A percentile compares a stretch with the other conserved stretches of the same genome.
Evolutionary conservation across 1,139 yeast genomes (phyloP).

Genomic region (Insectozyma bohioensis): DNA sequence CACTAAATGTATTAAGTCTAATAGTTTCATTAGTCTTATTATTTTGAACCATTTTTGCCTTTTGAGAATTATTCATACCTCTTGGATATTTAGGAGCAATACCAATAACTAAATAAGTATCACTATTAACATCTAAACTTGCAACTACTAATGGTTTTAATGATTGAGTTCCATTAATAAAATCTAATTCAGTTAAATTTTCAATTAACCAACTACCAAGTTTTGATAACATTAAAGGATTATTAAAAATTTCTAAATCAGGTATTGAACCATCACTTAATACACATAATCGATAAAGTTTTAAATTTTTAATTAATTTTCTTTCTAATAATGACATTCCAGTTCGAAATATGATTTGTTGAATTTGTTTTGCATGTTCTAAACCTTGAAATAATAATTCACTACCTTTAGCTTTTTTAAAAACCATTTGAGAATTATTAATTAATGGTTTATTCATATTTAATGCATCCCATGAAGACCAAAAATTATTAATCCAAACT

Average conservation of each 20-base stretch:
- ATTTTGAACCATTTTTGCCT: slow-evolving; percentile 35
- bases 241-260: slow-evolving; percentile 71
- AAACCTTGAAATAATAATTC: slow-evolving; percentile 70
- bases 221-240: slow-evolving; percentile 81
- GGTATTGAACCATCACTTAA: slow-evolving; percentile 80
- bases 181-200: slow-evolving; percentile 79
- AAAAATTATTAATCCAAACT: slow-evolving; percentile 84
- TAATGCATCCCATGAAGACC: slow-evolving; percentile 95
- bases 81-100: slow-evolving; percentile 81
- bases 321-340: slow-evolving; percentile 89
- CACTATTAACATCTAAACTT: slow-evolving; percentile 69
- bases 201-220: slow-evolving; percentile 91
- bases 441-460: slow-evolving; percentile 30
- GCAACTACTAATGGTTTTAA: slow-evolving; percentile 87
- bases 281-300: slow-evolving; percentile 83
- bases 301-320: slow-evolving; percentile 71
- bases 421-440: slow-evolving; percentile 14
- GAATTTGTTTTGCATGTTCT: slow-evolving; percentile 76
- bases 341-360: slow-evolving; percentile 81
- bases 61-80: slow-evolving; percentile 49
- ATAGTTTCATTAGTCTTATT: slow-evolving; percentile 29
- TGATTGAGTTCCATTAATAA: slow-evolving; percentile 41
- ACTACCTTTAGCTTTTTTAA: slow-evolving; percentile 45
- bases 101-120: slow-evolving; percentile 87
- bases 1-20: slow-evolving; percentile 75